Evolutionary conservation across 1,284 basidiomycete genomes (phyloP).

Genomic region (Peniophora sp.): DNA sequence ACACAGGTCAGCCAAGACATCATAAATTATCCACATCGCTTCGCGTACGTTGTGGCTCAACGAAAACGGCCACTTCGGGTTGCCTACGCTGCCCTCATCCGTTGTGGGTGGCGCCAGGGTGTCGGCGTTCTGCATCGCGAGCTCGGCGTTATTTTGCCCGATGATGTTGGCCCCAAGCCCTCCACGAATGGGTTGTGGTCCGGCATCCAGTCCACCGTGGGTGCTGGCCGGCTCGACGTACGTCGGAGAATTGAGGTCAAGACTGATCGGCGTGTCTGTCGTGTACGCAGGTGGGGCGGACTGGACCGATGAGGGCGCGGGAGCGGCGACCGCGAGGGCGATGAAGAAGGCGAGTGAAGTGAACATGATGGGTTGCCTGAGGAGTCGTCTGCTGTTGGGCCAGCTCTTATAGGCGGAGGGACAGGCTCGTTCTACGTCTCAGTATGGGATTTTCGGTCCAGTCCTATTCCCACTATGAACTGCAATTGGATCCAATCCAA

Average conservation of each 20-base stretch:
- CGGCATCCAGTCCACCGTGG: slow-evolving; percentile 17
- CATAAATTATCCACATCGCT: too few species aligned
- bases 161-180: slow-evolving; percentile 43
- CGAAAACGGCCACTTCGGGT: slow-evolving; percentile 67
- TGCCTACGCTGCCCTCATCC: slow-evolving; percentile 57
- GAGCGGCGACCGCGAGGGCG: background rate
- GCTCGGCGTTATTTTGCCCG: slow-evolving; percentile 45
- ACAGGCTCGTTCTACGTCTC: too few species aligned
- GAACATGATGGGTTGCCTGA: background rate
- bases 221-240: slow-evolving; percentile 27
- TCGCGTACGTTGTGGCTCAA: slow-evolving; percentile 47
- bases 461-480: too few species aligned
- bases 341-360: background rate
- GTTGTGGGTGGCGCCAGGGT: slow-evolving; percentile 58
- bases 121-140: slow-evolving; percentile 55
- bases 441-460: too few species aligned
- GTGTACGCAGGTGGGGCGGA: background rate
- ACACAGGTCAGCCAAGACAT: too few species aligned
- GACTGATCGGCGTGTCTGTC: slow-evolving; percentile 40
- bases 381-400: too few species aligned
- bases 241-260: slow-evolving; percentile 41
- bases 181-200: slow-evolving; percentile 26
- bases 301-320: background rate
- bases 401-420: too few species aligned
- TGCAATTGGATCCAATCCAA: too few species aligned